Evolutionary conservation across 257 asterid genomes (phyloP).

Genomic region (Capsicum pubescens): DNA sequence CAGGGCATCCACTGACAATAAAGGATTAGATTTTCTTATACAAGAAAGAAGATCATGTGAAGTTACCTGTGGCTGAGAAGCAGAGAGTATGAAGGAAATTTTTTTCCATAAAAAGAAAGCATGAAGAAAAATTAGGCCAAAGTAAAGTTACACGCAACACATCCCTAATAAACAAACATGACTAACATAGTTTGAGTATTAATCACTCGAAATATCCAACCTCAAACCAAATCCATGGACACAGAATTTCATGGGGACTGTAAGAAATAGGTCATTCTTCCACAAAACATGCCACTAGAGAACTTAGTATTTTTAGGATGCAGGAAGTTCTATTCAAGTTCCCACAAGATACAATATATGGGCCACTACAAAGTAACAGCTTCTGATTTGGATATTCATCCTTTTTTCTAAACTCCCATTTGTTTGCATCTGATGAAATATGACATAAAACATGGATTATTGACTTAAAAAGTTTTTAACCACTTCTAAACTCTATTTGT

Average conservation of each 20-base stretch:
- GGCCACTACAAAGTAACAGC: no score
- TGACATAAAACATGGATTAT: background rate
- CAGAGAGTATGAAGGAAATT: no score
- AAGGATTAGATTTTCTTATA: no score
- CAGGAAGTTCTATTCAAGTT: slow-evolving; percentile 17
- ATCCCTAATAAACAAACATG: slow-evolving; percentile 2
- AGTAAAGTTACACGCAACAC: no score
- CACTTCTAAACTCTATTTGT: background rate
- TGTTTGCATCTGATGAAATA: slow-evolving; percentile 13
- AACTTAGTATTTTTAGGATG: background rate
- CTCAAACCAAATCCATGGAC: background rate
- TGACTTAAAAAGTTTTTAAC: background rate
- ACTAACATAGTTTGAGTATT: background rate
- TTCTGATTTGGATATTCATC: background rate
- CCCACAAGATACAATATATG: background rate
- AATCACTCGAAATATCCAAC: background rate
- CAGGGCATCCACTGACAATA: no score
- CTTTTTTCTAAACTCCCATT: background rate
- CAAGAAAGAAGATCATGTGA: no score
- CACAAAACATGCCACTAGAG: background rate
- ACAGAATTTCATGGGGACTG: background rate
- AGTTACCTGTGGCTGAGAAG: no score
- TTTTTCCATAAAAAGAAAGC: no score
- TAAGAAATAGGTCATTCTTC: slow-evolving; percentile 20
- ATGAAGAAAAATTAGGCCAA: no score